Evolutionary conservation across 192 early-diverging fungal genomes (phyloP).

Genomic region (Martensiomyces pterosporus): DNA sequence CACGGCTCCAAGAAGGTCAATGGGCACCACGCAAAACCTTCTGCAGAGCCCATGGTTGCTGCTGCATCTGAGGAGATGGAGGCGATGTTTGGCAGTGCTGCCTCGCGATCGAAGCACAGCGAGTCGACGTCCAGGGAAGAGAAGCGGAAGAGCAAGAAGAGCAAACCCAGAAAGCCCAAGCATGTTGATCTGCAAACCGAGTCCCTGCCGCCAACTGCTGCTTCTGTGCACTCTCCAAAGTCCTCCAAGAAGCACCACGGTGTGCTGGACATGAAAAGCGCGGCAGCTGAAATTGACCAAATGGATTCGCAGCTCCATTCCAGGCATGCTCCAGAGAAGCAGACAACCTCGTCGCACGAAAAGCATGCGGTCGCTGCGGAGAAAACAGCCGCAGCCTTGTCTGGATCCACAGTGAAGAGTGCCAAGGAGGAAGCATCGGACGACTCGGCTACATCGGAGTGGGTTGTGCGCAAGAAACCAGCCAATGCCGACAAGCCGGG

Average conservation of each 20-base stretch:
- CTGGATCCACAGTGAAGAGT: background rate
- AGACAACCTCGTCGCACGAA: background rate
- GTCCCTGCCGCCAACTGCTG: too few species aligned
- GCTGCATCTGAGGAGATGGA: slow-evolving; percentile 40
- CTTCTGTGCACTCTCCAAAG: too few species aligned
- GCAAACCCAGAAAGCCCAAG: slow-evolving; percentile 39
- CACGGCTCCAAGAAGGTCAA: background rate
- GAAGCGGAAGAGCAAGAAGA: slow-evolving; percentile 43
- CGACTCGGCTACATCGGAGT: slow-evolving; percentile 14
- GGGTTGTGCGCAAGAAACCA: slow-evolving; percentile 28
- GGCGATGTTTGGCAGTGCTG: slow-evolving; percentile 2
- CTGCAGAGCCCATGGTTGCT: slow-evolving; percentile 1
- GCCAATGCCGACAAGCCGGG: background rate
- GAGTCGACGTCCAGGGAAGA: slow-evolving; percentile 1
- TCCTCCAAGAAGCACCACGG: slow-evolving; percentile 9
- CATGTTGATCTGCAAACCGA: too few species aligned
- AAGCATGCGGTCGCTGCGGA: background rate
- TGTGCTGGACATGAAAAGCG: too few species aligned
- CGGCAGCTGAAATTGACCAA: too few species aligned
- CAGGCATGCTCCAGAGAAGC: too few species aligned
- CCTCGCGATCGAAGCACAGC: too few species aligned
- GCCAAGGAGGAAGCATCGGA: background rate
- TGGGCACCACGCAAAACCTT: too few species aligned
- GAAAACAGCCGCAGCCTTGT: background rate
- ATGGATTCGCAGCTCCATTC: too few species aligned